Conservation (phyloP, 2,329 filamentous ascomycete species). For the Rhynchosporium secalis region DNA sequence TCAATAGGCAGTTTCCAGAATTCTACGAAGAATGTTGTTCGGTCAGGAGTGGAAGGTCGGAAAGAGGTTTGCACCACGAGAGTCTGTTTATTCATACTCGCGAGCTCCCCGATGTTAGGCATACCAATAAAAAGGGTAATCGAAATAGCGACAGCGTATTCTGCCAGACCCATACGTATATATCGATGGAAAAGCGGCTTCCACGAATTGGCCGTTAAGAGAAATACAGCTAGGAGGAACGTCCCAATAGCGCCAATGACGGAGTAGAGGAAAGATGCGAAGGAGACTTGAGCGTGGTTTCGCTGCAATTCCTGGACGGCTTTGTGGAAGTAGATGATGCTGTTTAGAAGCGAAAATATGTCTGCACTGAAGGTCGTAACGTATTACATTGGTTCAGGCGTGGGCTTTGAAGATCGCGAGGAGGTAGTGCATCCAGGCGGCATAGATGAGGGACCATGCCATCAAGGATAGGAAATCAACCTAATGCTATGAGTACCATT, state of each 20-base stretch:
- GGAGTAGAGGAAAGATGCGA: constrained; percentile 65
- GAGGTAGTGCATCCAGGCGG: constrained; percentile 64
- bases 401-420: constrained; percentile 67
- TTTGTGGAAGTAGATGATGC: constrained; percentile 69
- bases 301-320: constrained; percentile 63
- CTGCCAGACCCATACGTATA: constrained; percentile 58
- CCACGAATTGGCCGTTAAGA: constrained; percentile 63
- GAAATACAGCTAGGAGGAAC: constrained; percentile 60
- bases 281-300: constrained; percentile 55
- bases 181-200: constrained; percentile 61
- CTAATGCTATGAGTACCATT: constrained; percentile 35
- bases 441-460: constrained; percentile 66
- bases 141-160: constrained; percentile 66
- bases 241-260: constrained; percentile 64
- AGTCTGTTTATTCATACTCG: constrained; percentile 56
- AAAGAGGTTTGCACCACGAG: constrained; percentile 58
- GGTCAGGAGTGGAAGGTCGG: constrained; percentile 55
- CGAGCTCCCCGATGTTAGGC: constrained; percentile 61
- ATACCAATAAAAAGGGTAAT: constrained; percentile 66
- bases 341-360: constrained; percentile 66
- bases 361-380: constrained; percentile 67
- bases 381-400: constrained; percentile 68
- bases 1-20: constrained; percentile 61
- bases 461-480: constrained; percentile 65
- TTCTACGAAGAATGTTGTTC: constrained; percentile 57